Evolutionary conservation across 345 rosid species (phyloP).

Genomic region (Boechera divaricarpa): DNA sequence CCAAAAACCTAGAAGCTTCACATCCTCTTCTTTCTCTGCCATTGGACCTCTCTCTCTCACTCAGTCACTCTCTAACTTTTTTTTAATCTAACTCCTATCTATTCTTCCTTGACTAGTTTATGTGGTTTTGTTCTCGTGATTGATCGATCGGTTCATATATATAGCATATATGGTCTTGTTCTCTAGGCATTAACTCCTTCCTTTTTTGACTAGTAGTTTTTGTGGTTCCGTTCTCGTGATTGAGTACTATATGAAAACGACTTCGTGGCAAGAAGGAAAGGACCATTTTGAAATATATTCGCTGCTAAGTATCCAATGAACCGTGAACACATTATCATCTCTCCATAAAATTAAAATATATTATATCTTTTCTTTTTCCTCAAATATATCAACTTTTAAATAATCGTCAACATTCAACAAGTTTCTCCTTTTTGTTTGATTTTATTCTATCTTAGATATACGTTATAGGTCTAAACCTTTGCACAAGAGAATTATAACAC

Average conservation of each 20-base stretch:
- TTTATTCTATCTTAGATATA: not conserved
- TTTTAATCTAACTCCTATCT: not conserved
- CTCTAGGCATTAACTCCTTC: not conserved
- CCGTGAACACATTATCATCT: not conserved
- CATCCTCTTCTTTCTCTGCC: constrained; percentile 43
- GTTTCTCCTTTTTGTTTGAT: not conserved
- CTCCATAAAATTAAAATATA: not conserved
- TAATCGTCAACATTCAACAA: not conserved
- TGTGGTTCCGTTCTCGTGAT: not conserved
- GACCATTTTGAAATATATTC: not conserved
- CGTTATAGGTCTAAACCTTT: too few species aligned
- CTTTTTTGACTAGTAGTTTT: not conserved
- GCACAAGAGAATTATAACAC: too few species aligned
- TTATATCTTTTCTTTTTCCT: not conserved
- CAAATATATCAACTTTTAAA: not conserved
- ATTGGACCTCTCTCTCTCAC: constrained; percentile 16
- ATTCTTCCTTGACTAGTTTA: constrained; percentile 18
- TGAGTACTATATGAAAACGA: not conserved
- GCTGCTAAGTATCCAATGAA: not conserved
- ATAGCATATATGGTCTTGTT: not conserved
- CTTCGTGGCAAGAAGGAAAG: not conserved
- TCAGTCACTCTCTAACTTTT: not conserved
- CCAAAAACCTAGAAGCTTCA: constrained; percentile 53
- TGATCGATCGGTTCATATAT: not conserved
- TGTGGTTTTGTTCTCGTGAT: not conserved